A percentile compares a stretch with the other conserved stretches of the same genome.
These are phyloP conservation scores for Pontederia crassipes DNA, from an alignment of 176 grass and related monocot genomes.

Conservation along the genomic window DNA sequence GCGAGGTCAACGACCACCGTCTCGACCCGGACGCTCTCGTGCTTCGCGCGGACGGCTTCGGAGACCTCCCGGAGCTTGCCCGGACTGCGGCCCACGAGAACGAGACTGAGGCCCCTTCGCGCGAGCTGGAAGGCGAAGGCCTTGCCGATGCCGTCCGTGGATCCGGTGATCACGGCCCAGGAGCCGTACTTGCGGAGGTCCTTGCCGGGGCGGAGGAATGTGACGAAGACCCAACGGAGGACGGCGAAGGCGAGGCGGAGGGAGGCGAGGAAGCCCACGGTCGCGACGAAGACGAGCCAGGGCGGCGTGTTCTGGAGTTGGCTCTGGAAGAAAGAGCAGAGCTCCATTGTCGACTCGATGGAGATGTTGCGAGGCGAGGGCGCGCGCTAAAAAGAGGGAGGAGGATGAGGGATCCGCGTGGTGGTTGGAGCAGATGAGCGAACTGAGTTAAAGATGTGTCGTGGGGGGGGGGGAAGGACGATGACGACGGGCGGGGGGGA, in stretches of 20 bases:
- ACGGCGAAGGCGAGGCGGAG: constrained; percentile 29
- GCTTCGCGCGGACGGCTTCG: constrained; percentile 32
- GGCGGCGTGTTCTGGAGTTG: background rate
- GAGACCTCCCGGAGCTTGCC: constrained; percentile 35
- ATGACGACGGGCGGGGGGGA: too few species aligned
- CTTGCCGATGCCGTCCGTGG: constrained; percentile 40
- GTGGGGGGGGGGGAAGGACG: too few species aligned
- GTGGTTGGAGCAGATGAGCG: too few species aligned
- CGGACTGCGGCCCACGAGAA: constrained; percentile 37
- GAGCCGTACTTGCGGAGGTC: constrained; percentile 17
- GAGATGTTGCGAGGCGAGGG: too few species aligned
- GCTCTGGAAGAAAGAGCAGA: background rate
- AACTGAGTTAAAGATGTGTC: too few species aligned
- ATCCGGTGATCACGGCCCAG: constrained; percentile 34
- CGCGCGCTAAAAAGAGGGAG: too few species aligned
- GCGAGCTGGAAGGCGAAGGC: constrained; percentile 39
- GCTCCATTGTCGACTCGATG: too few species aligned
- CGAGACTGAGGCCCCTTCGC: constrained; percentile 22
- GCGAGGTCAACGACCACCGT: constrained; percentile 75
- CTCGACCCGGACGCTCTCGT: constrained; percentile 40
- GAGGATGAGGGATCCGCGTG: too few species aligned
- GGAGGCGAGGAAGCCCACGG: constrained; percentile 39
- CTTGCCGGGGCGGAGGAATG: constrained; percentile 76
- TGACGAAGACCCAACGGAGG: constrained; percentile 57
- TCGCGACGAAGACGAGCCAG: constrained; percentile 13